A percentile compares a stretch with the other conserved stretches of the same genome.
These are phyloP conservation scores for Drosera capensis DNA, from an alignment of 148 eudicot species.

Conservation along the genomic window DNA sequence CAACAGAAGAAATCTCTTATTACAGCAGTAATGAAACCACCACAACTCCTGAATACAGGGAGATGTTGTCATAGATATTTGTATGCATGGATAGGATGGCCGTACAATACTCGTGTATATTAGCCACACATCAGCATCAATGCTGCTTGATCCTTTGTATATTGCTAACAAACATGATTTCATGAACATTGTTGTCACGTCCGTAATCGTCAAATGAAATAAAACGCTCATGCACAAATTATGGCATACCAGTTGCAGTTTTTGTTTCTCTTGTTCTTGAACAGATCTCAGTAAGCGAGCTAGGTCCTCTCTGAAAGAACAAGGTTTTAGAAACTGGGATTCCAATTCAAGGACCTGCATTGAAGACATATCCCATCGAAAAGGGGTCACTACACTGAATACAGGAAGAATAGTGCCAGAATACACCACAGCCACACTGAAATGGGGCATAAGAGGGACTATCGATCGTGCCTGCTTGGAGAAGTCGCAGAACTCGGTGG, in stretches of 20 bases:
- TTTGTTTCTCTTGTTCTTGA: slow-evolving; percentile 79
- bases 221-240: not conserved
- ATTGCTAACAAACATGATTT: too few relatives aligned
- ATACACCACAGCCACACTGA: not conserved
- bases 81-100: too few relatives aligned
- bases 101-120: too few relatives aligned
- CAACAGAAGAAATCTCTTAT: slow-evolving; percentile 2
- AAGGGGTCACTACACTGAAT: not conserved
- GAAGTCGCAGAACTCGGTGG: slow-evolving; percentile 72
- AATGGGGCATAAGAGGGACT: slow-evolving; percentile 1
- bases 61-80: too few relatives aligned
- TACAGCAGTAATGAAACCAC: too few relatives aligned
- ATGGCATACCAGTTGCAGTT: slow-evolving; percentile 57
- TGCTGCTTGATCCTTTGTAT: too few relatives aligned
- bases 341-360: slow-evolving; percentile 74
- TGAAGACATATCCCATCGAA: not conserved
- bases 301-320: slow-evolving; percentile 66
- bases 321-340: slow-evolving; percentile 57
- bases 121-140: too few relatives aligned
- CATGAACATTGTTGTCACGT: too few relatives aligned
- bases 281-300: slow-evolving; percentile 55
- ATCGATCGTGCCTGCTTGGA: slow-evolving; percentile 53
- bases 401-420: not conserved
- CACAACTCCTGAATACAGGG: too few relatives aligned
- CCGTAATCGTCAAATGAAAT: too few relatives aligned